Conservation (phyloP, 495 filamentous ascomycete genomes). For the Aspergillus kassunensis region DNA sequence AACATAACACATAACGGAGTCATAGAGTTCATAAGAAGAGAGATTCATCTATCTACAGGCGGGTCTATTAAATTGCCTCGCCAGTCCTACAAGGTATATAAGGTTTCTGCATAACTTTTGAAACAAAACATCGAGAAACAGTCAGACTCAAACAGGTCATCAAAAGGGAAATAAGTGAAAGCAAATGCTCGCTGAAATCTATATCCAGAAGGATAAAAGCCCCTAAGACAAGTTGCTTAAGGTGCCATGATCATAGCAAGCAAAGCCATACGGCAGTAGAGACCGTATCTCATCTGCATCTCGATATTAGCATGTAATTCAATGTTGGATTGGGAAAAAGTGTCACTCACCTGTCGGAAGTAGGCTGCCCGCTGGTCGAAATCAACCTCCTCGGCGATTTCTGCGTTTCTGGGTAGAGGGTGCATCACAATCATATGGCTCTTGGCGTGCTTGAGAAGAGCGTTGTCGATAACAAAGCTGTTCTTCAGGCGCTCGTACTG, state of each 20-base stretch:
- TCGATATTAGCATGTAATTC: slow-evolving; percentile 35
- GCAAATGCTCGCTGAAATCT: slow-evolving; percentile 3
- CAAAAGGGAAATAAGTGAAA: slow-evolving; percentile 8
- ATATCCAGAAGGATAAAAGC: slow-evolving; percentile 11
- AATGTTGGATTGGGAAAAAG: background rate
- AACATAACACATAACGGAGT: slow-evolving; percentile 33
- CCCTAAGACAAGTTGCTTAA: slow-evolving; percentile 28
- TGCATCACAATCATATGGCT: slow-evolving; percentile 89
- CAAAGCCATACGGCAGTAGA: slow-evolving; percentile 97
- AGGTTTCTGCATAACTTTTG: slow-evolving; percentile 38
- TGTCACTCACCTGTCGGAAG: slow-evolving; percentile 86
- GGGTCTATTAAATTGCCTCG: slow-evolving; percentile 24
- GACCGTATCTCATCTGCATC: slow-evolving; percentile 89
- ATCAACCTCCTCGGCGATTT: slow-evolving; percentile 93
- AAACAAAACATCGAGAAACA: slow-evolving; percentile 20
- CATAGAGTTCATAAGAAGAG: slow-evolving; percentile 34
- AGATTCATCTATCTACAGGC: slow-evolving; percentile 47
- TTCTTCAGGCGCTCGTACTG: slow-evolving; percentile 86
- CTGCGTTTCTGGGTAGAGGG: slow-evolving; percentile 86
- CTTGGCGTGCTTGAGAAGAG: slow-evolving; percentile 89
- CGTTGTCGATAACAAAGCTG: slow-evolving; percentile 81
- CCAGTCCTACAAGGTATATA: slow-evolving; percentile 33
- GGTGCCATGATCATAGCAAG: slow-evolving; percentile 84
- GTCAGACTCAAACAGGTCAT: slow-evolving; percentile 26
- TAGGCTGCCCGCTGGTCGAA: slow-evolving; percentile 96